These are phyloP conservation scores for Naegleria gruberi DNA, from an alignment of 208 protist species.

Conservation along the genomic window DNA sequence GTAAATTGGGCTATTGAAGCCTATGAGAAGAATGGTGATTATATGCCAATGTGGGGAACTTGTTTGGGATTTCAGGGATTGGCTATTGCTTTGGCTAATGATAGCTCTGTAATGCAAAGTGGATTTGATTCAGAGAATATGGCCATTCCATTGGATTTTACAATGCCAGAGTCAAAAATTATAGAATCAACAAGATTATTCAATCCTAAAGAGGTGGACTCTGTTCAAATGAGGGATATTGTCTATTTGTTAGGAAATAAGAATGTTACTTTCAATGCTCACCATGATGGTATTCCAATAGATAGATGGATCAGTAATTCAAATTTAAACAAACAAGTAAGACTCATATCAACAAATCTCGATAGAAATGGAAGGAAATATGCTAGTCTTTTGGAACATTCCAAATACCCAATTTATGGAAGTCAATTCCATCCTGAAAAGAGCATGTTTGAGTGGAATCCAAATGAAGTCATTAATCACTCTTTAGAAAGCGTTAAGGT, in stretches of 20 bases:
- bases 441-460: slow-evolving; percentile 38
- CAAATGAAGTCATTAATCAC: slow-evolving; percentile 41
- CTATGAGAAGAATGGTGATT: slow-evolving; percentile 7
- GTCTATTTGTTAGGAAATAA: not conserved
- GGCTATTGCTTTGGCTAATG: not conserved
- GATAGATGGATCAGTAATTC: not conserved
- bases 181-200: not conserved
- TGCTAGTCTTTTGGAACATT: slow-evolving; percentile 39
- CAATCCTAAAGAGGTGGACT: not conserved
- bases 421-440: slow-evolving; percentile 51
- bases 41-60: slow-evolving; percentile 52
- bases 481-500: slow-evolving; percentile 31
- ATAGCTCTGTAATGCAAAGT: slow-evolving; percentile 24
- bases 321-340: slow-evolving; percentile 35
- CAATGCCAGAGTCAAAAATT: not conserved
- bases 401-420: slow-evolving; percentile 43
- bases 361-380: slow-evolving; percentile 42
- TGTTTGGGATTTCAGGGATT: slow-evolving; percentile 51
- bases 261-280: slow-evolving; percentile 23
- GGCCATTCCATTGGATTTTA: slow-evolving; percentile 10
- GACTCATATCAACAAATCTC: slow-evolving; percentile 37
- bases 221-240: not conserved
- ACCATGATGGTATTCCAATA: slow-evolving; percentile 29
- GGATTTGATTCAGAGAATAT: slow-evolving; percentile 25
- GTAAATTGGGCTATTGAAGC: not conserved